Conservation (phyloP, 2,329 filamentous ascomycete species). For the Pestalotiopsis sp. region DNA sequence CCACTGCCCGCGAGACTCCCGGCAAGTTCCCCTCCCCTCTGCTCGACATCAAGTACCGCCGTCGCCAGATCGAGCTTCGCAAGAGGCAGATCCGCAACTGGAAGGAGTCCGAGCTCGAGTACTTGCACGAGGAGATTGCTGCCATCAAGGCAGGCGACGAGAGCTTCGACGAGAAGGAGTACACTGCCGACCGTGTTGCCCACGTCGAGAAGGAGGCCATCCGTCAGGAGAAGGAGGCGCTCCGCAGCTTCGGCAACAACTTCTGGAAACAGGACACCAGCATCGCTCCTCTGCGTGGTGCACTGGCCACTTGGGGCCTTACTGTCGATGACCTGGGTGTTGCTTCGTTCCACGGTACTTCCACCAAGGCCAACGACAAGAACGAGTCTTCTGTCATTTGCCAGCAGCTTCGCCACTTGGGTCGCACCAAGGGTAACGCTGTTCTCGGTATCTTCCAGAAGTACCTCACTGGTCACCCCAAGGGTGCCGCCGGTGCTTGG, state of each 20-base stretch:
- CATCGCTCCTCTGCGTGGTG: constrained; percentile 94
- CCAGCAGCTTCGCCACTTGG: constrained; percentile 92
- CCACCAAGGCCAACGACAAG: constrained; percentile 98
- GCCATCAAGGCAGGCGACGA: constrained; percentile 83
- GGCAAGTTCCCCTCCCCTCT: constrained; percentile 94
- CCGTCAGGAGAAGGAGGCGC: constrained; percentile 90
- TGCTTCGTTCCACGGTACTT: constrained; percentile 98
- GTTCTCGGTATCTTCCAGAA: constrained; percentile 98
- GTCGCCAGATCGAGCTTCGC: constrained; percentile 90
- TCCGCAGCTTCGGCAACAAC: constrained; percentile 92
- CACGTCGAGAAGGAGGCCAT: constrained; percentile 89
- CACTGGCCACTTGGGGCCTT: constrained; percentile 95
- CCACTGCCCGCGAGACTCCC: constrained; percentile 86
- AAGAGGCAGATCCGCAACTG: constrained; percentile 94
- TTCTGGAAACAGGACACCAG: constrained; percentile 97
- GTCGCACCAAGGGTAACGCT: constrained; percentile 94
- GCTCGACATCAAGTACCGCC: constrained; percentile 96
- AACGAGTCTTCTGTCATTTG: constrained; percentile 98
- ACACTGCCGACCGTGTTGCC: constrained; percentile 78
- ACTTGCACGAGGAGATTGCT: constrained; percentile 87
- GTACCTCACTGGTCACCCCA: constrained; percentile 97
- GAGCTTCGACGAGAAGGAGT: constrained; percentile 81
- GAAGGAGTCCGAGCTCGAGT: constrained; percentile 94
- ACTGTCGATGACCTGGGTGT: constrained; percentile 95
- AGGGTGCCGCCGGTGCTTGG: constrained; percentile 98